Evolutionary conservation across 2,329 filamentous ascomycete species (phyloP).

Genomic region (Fusarium sp.): DNA sequence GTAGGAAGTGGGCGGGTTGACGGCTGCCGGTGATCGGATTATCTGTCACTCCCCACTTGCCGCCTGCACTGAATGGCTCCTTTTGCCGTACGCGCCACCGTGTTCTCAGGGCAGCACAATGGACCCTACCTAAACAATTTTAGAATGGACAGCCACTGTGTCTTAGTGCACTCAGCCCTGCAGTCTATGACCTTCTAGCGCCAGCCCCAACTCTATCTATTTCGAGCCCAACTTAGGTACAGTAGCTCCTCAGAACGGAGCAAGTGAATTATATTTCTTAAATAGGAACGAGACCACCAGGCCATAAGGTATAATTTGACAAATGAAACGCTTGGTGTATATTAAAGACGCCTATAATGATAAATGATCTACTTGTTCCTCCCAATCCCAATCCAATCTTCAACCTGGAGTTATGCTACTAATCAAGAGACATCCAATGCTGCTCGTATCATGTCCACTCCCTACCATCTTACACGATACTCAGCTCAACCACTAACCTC

Average conservation of each 20-base stretch:
- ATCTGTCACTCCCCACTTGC: slow-evolving; percentile 45
- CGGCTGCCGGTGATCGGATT: slow-evolving; percentile 45
- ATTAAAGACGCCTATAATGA: slow-evolving; percentile 3
- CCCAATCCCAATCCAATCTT: slow-evolving; percentile 3
- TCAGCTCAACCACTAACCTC: slow-evolving; percentile 7
- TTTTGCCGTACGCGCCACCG: slow-evolving; percentile 45
- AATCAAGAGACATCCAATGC: not conserved
- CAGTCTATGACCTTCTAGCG: slow-evolving; percentile 21
- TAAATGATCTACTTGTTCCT: slow-evolving; percentile 5
- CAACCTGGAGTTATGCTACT: not conserved
- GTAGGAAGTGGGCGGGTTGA: slow-evolving; percentile 14
- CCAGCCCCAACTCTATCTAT: slow-evolving; percentile 2
- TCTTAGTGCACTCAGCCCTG: slow-evolving; percentile 33
- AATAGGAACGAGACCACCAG: not conserved
- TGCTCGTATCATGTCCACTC: not conserved
- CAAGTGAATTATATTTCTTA: not conserved
- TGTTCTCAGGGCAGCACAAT: slow-evolving; percentile 42
- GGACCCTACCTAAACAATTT: slow-evolving; percentile 13
- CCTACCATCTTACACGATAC: not conserved
- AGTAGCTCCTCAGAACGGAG: not conserved
- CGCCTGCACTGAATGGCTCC: slow-evolving; percentile 26
- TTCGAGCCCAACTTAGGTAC: not conserved
- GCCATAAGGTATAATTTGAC: not conserved
- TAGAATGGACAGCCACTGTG: slow-evolving; percentile 21
- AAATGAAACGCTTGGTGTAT: slow-evolving; percentile 12